Base-by-base conservation (phyloP, 140 eudicot genomes). In the Erigeron philadelphicus region DNA sequence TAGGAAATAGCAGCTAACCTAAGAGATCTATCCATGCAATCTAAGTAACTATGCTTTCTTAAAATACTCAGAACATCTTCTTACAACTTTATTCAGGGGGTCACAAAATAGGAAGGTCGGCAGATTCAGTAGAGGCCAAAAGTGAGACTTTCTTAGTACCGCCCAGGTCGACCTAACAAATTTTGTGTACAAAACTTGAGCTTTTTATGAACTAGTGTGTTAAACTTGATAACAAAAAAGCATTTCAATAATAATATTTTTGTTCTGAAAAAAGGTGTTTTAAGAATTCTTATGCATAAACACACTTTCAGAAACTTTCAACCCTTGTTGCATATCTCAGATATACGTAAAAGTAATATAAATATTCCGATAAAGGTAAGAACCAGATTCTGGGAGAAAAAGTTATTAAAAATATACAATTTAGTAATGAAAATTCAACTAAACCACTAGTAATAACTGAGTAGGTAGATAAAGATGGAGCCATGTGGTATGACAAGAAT, bases 391-490 rank as follows among this genome's bases (percentile, higher is more conserved):
- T 31, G 38, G 3, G 5, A 0, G 3, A 31, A 31, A 31, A 31
- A 31, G 38, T 31, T 31, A 31, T 31, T 31, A 31, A 31, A 31
- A 31, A 31, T 21, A 21, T 21, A 21, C 25, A 21, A 21, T 21
- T 31, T 53, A 53, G 59, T 53, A 16, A 10, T 53, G 2, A 15
- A 1, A 15, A 21, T 21, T 21, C 11, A 56, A 54, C 11, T 41
- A 42, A 48, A 19, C 1, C 56, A 11, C 66, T 70, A 42, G 13
- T 41, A 9, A 19, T 56, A 7, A 54, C 16, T 11, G 19, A 21
- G 43, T 69, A 42, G 55, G 38, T 8, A 43, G 64, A 55, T 56
- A 10, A 40, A 56, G 44, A 68, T 41, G 61, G 12, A 69, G 59
- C 72, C 25, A 23, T 67, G 59, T 66, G 25, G 71, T 11, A 21